These are phyloP conservation scores for Alternaria viburni DNA, from an alignment of 2,329 filamentous ascomycete genomes.

Conservation along the genomic window DNA sequence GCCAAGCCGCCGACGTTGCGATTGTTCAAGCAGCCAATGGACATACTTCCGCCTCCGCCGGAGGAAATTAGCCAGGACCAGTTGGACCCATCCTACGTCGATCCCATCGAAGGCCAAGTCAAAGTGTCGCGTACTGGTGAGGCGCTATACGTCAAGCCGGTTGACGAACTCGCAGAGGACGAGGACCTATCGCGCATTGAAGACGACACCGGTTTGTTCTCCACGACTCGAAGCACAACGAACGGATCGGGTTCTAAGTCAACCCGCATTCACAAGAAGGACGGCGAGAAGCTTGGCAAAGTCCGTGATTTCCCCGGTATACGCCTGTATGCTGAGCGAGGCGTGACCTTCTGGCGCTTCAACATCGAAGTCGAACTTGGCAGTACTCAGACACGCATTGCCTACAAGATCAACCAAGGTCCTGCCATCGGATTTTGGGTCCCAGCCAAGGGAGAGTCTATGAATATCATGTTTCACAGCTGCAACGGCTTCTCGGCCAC, in stretches of 20 bases:
- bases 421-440: conserved; percentile 94
- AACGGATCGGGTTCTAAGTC: conserved; percentile 39
- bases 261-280: conserved; percentile 60
- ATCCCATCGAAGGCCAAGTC: conserved; percentile 85
- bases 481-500: conserved; percentile 93
- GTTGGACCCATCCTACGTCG: conserved; percentile 81
- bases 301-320: conserved; percentile 84
- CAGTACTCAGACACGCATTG: conserved; percentile 79
- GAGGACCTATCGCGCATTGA: conserved; percentile 81
- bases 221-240: conserved; percentile 64
- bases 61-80: conserved; percentile 67
- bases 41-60: conserved; percentile 79
- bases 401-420: conserved; percentile 93
- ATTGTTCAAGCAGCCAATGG: conserved; percentile 85
- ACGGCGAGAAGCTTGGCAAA: conserved; percentile 82
- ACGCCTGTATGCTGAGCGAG: conserved; percentile 82
- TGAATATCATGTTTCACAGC: conserved; percentile 99
- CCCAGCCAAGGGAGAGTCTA: conserved; percentile 78
- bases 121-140: conserved; percentile 86
- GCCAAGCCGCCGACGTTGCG: conserved; percentile 77
- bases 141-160: conserved; percentile 84
- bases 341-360: conserved; percentile 96
- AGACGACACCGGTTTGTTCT: conserved; percentile 82
- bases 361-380: conserved; percentile 90
- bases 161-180: conserved; percentile 82